Evolutionary conservation across 2,329 filamentous ascomycete genomes (phyloP).

Genomic region (Cladosporium sphaerospermum): DNA sequence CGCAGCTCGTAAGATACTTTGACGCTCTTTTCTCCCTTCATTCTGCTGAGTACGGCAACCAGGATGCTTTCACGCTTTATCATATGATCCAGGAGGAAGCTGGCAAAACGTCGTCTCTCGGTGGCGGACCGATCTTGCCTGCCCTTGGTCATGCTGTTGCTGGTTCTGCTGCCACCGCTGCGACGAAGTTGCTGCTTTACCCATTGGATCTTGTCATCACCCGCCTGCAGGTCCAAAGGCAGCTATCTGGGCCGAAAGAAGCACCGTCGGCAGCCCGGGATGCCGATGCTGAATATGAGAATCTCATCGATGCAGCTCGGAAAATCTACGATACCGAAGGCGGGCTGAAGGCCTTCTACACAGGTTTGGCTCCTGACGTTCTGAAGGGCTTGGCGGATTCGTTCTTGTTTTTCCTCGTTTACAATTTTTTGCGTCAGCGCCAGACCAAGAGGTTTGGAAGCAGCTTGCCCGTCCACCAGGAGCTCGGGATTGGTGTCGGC

Average conservation of each 20-base stretch:
- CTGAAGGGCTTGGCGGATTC: constrained; percentile 56
- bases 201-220: constrained; percentile 78
- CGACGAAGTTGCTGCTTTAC: constrained; percentile 73
- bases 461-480: constrained; percentile 57
- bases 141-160: constrained; percentile 77
- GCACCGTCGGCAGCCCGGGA: constrained; percentile 28
- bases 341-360: constrained; percentile 62
- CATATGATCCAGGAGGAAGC: constrained; percentile 21
- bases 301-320: constrained; percentile 61
- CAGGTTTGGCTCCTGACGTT: constrained; percentile 38
- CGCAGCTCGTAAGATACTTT: constrained; percentile 24
- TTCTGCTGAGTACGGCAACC: constrained; percentile 11
- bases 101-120: constrained; percentile 3
- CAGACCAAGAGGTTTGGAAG: constrained; percentile 15
- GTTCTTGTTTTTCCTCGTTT: constrained; percentile 81
- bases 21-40: constrained; percentile 13
- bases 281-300: constrained; percentile 50
- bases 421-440: constrained; percentile 52
- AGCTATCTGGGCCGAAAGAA: constrained; percentile 39
- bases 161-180: constrained; percentile 69
- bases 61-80: constrained; percentile 28
- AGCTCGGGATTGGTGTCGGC: constrained; percentile 65
- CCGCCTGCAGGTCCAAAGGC: constrained; percentile 71
- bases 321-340: constrained; percentile 68
- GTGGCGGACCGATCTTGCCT: constrained; percentile 49